Evolutionary conservation across 495 filamentous ascomycete genomes (phyloP).

Genomic region (Penicillium daleae): DNA sequence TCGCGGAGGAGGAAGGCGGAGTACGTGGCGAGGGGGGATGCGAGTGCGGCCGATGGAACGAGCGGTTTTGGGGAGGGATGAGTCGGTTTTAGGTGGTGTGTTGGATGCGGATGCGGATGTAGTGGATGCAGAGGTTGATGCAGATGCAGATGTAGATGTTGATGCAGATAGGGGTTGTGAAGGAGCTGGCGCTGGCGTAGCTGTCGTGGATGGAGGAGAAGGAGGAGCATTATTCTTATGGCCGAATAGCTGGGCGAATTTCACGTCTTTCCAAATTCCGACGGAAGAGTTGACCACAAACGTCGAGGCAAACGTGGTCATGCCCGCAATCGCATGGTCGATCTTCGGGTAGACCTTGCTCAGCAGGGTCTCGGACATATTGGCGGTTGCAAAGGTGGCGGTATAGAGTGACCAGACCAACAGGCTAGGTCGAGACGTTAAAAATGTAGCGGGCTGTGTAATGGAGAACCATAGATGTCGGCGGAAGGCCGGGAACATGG

Average conservation of each 20-base stretch:
- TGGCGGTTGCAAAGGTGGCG: constrained; percentile 86
- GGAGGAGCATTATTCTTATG: constrained; percentile 21
- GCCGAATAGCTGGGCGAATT: constrained; percentile 51
- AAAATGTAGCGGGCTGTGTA: constrained; percentile 65
- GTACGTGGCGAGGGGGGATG: constrained; percentile 54
- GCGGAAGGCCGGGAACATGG: constrained; percentile 65
- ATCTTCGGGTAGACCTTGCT: constrained; percentile 47
- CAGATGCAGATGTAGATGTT: constrained; percentile 32
- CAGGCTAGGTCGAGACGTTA: constrained; percentile 75
- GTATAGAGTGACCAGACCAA: constrained; percentile 84
- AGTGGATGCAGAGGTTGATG: constrained; percentile 11
- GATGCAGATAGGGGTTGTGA: constrained; percentile 16
- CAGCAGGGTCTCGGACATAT: constrained; percentile 59
- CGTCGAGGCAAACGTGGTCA: constrained; percentile 41
- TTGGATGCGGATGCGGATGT: constrained; percentile 48
- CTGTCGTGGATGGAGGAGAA: constrained; percentile 46
- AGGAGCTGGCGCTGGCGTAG: constrained; percentile 38
- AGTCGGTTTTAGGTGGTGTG: constrained; percentile 26
- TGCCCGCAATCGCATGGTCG: constrained; percentile 51
- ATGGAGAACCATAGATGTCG: constrained; percentile 64
- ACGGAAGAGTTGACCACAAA: constrained; percentile 47
- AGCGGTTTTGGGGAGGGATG: constrained; percentile 31
- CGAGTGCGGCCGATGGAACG: constrained; percentile 46
- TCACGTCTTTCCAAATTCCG: constrained; percentile 51
- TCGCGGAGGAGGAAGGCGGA: constrained; percentile 77